Base-by-base conservation (phyloP, 2,329 filamentous ascomycete species). In the Biscogniauxia mediterranea region DNA sequence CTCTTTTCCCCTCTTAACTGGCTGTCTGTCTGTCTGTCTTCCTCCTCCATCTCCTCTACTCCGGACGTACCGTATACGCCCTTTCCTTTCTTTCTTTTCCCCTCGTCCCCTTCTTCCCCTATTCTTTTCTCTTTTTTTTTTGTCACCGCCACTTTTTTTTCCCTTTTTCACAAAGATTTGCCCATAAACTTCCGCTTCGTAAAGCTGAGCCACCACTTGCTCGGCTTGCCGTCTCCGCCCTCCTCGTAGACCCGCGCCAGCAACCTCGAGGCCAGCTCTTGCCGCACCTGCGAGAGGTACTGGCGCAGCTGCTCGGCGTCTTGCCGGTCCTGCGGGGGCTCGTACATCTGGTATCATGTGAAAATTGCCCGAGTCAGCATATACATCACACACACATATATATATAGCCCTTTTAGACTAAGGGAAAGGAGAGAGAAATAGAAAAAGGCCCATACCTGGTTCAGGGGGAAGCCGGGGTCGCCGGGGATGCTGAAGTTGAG, bases 151-250 rank as follows among this genome's bases (percentile, higher is more conserved):
- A 3, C 38, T n/a, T 46, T 46, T 46, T 11, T 46, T 17, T 4
- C 38, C 38, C 6, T 11, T n/a, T 55, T 19, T 76, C 82, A 93
- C 79, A 95, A 81, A 68, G 86, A 85, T 87, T 98, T 98, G 76
- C 93, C 93, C 95, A 99, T 98, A 75, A 99, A 99, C 87, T 97
- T 97, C 80, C 95, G 89, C 88, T 98, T 98, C 58, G 91, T 92
- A 77, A 97, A 99, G 83, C 95, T 98, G 76, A 99, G 79, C 95
- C 95, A 99, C 92, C 94, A 98, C 87, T 96, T 86, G 77, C 81
- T 85, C 59, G 86, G 86, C 78, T 85, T 85, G 79, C 91, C 77
- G 82, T 93, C 78, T 74, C 85, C 77, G 77, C 84, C 69, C 80
- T 93, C 93, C 59, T 90, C 89, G 75, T 96, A 99, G 66, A 99